Evolutionary conservation across 2,329 filamentous ascomycete species (phyloP).

Genomic region (Penicillium hesseltinei): DNA sequence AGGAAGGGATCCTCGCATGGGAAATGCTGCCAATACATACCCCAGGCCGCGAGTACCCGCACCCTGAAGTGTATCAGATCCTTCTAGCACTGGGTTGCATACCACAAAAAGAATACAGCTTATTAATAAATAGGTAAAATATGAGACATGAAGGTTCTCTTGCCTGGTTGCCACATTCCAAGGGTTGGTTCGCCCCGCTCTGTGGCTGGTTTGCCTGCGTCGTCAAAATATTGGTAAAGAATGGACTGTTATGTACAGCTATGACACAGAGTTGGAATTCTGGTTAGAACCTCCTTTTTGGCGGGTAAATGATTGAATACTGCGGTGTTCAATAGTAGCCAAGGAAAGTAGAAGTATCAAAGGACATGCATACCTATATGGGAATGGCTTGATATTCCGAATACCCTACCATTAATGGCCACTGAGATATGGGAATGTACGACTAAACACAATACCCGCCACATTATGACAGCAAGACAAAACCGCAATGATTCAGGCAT

Average conservation of each 20-base stretch:
- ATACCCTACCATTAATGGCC: background rate
- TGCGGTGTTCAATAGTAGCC: background rate
- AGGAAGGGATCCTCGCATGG: conserved; percentile 9
- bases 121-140: background rate
- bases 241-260: background rate
- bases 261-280: background rate
- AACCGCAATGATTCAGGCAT: background rate
- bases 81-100: background rate
- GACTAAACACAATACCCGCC: background rate
- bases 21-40: conserved; percentile 5
- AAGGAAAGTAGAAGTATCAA: background rate
- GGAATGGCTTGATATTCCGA: background rate
- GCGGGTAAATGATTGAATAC: background rate
- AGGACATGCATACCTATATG: background rate
- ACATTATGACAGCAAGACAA: background rate
- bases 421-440: background rate
- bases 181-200: conserved; percentile 5
- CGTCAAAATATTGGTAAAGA: conserved; percentile 4
- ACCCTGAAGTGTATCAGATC: background rate
- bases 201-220: background rate
- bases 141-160: background rate
- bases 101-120: background rate
- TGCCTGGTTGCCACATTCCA: conserved; percentile 1
- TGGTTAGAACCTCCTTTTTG: background rate
- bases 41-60: conserved; percentile 2